Evolutionary conservation across 345 rosid genomes (phyloP), one percentile per base, ranked within the genome.

Genomic region (Linum tenue): DNA sequence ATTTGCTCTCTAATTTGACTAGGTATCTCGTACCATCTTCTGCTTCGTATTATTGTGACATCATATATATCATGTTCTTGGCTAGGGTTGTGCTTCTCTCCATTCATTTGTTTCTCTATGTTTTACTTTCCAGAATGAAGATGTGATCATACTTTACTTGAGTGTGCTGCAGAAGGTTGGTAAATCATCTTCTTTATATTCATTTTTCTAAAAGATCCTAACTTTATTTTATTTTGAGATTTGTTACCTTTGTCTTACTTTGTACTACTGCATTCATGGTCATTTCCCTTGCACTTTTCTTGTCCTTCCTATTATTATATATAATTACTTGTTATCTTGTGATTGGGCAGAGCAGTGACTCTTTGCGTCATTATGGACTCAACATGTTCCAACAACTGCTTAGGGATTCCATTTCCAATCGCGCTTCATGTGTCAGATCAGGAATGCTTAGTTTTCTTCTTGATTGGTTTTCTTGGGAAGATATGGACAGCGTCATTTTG

Each of bases 341-440:
- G 83, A 83, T 76, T 83, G 89, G 89, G 90, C 98, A 92, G 98
- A 90, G 98, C 98, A 92, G 98, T 83, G 97, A 85, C 68, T 84
- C 88, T 56, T 78, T 85, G 88, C 85, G 80, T 82, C 87, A 83
- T 72, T 66, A 81, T 76, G 97, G 98, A 79, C 90, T 92, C 73
- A 80, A 81, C 75, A 70, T 89, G 73, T 83, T 87, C 77, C 95
- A 84, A 75, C 87, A 81, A 67, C 78, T 92, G 74, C 91, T 92
- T 44, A 86, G 84, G 78, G 98, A 92, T 79, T 87, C 92, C 73
- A 81, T 89, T 66, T 92, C 92, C 59, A 92, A 92, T 70, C 86
- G 86, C 70, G 89, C 98, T 76, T 92, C 95, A 48, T 84, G 95
- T 72, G 91, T 87, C 61, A 80, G 87, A 67, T 96, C 96, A 22